Conservation (phyloP, 2,329 filamentous ascomycete species). For the Volutella citrinella region DNA sequence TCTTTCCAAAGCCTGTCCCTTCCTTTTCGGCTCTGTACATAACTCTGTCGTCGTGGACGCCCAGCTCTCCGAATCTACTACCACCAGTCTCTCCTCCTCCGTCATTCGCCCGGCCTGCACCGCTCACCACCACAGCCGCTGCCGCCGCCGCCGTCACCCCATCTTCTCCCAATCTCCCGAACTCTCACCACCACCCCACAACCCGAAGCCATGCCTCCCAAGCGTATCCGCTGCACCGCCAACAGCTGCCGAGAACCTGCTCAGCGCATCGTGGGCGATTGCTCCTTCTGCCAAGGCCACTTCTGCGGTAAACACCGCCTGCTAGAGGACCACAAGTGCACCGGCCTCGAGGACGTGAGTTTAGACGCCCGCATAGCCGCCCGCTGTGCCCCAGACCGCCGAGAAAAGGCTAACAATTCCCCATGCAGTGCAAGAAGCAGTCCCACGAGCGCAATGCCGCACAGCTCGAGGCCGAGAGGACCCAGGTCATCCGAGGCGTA, state of each 20-base stretch:
- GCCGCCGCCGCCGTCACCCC: constrained; percentile 1
- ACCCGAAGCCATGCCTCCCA: constrained; percentile 57
- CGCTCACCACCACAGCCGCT: not conserved
- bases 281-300: constrained; percentile 88
- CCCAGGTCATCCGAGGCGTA: constrained; percentile 88
- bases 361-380: no score
- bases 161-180: constrained; percentile 10
- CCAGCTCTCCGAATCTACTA: no score
- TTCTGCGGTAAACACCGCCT: constrained; percentile 95
- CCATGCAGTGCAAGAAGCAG: constrained; percentile 82
- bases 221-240: constrained; percentile 81
- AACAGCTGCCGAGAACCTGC: constrained; percentile 85
- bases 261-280: constrained; percentile 94
- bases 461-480: constrained; percentile 88
- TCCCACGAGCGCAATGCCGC: constrained; percentile 91
- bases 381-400: no score
- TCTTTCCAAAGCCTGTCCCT: constrained; percentile 14
- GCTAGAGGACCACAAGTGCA: constrained; percentile 91
- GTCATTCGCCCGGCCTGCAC: not conserved
- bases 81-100: no score
- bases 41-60: not conserved
- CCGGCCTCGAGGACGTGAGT: constrained; percentile 81
- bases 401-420: no score
- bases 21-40: no score
- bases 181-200: constrained; percentile 1